phyloP scores from a whole-genome alignment of 2,329 filamentous ascomycete genomes.

The Mariannaea sp. region DNA sequence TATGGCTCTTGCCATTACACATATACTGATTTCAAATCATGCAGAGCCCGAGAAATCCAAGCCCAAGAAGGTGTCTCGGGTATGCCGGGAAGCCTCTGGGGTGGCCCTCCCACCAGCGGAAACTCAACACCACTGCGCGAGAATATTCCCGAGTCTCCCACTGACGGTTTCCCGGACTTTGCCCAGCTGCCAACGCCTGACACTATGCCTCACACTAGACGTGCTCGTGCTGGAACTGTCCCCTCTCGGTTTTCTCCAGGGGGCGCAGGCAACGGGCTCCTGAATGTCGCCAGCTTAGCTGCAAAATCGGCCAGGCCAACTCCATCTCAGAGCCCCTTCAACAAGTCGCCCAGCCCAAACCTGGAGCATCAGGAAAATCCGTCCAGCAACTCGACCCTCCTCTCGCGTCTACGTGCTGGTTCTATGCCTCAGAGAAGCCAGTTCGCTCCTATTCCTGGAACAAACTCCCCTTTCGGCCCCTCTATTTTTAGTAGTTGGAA shows the following conservation, averaged over 20 bases:
- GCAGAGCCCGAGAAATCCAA: conserved; percentile 94
- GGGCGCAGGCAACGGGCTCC: conserved; percentile 64
- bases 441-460: conserved; percentile 61
- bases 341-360: conserved; percentile 66
- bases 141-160: conserved; percentile 96
- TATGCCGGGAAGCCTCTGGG: conserved; percentile 77
- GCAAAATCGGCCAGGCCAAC: conserved; percentile 84
- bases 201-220: conserved; percentile 69
- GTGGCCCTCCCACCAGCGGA: conserved; percentile 93
- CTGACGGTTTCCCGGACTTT: conserved; percentile 93
- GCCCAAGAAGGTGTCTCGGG: conserved; percentile 86
- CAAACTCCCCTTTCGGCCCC: conserved; percentile 77
- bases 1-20: background rate
- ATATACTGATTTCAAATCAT: conserved; percentile 21
- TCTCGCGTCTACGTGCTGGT: conserved; percentile 86
- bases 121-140: conserved; percentile 95
- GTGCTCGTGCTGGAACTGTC: conserved; percentile 92
- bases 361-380: conserved; percentile 53
- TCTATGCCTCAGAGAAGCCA: conserved; percentile 91
- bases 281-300: conserved; percentile 61
- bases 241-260: conserved; percentile 90
- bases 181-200: conserved; percentile 71
- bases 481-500: conserved; percentile 92
- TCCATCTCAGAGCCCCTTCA: conserved; percentile 83
- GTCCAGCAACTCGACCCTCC: conserved; percentile 69